Conservation (phyloP, 176 grass and related monocot genomes). For the Urochloa ruziziensis region DNA sequence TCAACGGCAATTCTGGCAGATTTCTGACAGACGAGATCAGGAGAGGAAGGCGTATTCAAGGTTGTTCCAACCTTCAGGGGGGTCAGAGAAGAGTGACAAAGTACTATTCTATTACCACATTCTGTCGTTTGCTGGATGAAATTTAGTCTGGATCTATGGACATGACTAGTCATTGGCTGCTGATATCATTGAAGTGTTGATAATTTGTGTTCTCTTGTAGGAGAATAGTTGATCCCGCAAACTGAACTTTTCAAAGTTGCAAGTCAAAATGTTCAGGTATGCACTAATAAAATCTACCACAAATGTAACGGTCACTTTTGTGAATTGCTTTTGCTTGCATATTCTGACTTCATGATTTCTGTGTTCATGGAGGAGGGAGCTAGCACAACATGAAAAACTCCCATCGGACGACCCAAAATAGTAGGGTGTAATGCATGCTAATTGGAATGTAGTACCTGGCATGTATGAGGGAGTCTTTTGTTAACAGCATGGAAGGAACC, state of each 20-base stretch:
- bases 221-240: slow-evolving; percentile 10
- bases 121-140: background rate
- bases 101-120: slow-evolving; percentile 42
- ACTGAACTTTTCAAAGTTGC: background rate
- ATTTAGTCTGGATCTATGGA: slow-evolving; percentile 10
- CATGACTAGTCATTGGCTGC: background rate
- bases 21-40: slow-evolving; percentile 65
- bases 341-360: slow-evolving; percentile 10
- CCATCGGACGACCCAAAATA: background rate
- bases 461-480: too few relatives aligned
- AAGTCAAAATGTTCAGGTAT: slow-evolving; percentile 1
- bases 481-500: background rate
- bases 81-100: slow-evolving; percentile 51
- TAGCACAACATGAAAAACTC: background rate
- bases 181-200: background rate
- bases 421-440: too few relatives aligned
- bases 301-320: background rate
- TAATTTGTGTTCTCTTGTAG: slow-evolving; percentile 15
- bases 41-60: slow-evolving; percentile 80
- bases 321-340: background rate
- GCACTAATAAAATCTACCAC: background rate
- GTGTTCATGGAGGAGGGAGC: slow-evolving; percentile 14
- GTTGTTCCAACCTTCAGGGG: slow-evolving; percentile 77
- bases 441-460: too few relatives aligned
- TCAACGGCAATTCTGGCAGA: slow-evolving; percentile 36